Conservation (phyloP, 495 filamentous ascomycete species). For the Penicillium turbatum region DNA sequence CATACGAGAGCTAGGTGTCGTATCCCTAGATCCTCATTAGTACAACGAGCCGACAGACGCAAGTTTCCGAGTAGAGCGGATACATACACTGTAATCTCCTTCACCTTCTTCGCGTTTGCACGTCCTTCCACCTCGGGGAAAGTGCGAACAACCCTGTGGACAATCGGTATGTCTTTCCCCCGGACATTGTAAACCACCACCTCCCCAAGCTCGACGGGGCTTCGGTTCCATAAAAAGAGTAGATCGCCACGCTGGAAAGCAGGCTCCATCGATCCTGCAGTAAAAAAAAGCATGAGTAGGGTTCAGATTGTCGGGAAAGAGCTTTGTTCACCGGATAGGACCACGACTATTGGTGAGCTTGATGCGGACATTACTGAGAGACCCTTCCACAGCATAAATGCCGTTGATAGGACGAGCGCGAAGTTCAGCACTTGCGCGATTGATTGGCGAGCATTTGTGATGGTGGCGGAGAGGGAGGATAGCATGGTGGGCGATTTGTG, state of each 20-base stretch:
- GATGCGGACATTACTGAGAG: slow-evolving; percentile 82
- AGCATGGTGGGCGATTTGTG: slow-evolving; percentile 56
- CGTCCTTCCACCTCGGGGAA: slow-evolving; percentile 51
- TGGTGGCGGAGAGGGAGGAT: slow-evolving; percentile 53
- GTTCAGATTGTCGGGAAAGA: background rate
- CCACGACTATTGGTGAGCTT: slow-evolving; percentile 67
- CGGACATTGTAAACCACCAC: slow-evolving; percentile 65
- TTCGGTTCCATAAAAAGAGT: slow-evolving; percentile 90
- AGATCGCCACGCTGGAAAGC: slow-evolving; percentile 95
- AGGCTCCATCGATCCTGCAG: slow-evolving; percentile 94
- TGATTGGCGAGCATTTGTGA: slow-evolving; percentile 75
- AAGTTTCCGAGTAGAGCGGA: background rate
- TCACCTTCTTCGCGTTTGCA: slow-evolving; percentile 37
- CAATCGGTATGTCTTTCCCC: slow-evolving; percentile 26
- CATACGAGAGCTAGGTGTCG: slow-evolving; percentile 28
- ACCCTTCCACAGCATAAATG: slow-evolving; percentile 96
- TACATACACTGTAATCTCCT: slow-evolving; percentile 35
- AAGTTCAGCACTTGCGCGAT: slow-evolving; percentile 93
- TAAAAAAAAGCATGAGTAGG: slow-evolving; percentile 52
- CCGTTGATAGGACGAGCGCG: slow-evolving; percentile 86
- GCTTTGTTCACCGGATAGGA: background rate
- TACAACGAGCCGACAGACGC: background rate
- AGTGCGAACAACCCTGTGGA: slow-evolving; percentile 43
- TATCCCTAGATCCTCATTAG: slow-evolving; percentile 21
- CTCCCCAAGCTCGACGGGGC: slow-evolving; percentile 70